Evolutionary conservation across 768 basidiomycete species (phyloP).

Genomic region (Russula ochroleuca): DNA sequence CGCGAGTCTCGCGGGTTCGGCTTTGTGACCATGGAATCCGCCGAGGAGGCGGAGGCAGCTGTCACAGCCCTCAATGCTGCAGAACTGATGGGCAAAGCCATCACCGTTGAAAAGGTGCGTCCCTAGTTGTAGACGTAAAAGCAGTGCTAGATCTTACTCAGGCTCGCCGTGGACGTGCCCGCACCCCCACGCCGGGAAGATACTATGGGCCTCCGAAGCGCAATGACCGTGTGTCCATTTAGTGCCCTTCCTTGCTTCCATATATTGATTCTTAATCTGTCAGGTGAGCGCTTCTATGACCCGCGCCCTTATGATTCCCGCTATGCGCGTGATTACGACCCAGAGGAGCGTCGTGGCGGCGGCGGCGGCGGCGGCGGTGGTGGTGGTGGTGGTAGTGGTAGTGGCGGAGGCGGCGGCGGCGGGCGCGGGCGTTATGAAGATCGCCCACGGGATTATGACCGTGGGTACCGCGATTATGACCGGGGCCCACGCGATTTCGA

Average conservation of each 20-base stretch:
- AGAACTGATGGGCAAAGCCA: conserved; percentile 81
- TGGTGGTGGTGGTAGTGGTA: conserved; percentile 39
- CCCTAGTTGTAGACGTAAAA: too few species aligned
- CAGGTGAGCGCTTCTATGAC: conserved; percentile 85
- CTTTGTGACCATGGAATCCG: conserved; percentile 82
- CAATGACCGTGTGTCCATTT: conserved; percentile 45
- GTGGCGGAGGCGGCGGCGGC: conserved; percentile 32
- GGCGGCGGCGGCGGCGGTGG: conserved; percentile 30
- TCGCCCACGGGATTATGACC: conserved; percentile 35
- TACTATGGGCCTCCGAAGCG: conserved; percentile 94
- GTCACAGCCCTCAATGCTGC: conserved; percentile 79
- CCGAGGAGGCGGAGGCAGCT: conserved; percentile 88
- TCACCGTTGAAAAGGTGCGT: conserved; percentile 83
- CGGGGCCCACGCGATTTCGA: conserved; percentile 26
- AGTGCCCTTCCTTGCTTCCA: not conserved
- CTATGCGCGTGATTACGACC: conserved; percentile 65
- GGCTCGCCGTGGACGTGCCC: conserved; percentile 86
- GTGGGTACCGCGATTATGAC: conserved; percentile 32
- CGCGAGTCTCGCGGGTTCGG: conserved; percentile 78
- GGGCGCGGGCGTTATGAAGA: conserved; percentile 41
- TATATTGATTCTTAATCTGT: conserved; percentile 8
- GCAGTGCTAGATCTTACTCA: conserved; percentile 30
- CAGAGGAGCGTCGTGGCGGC: conserved; percentile 41
- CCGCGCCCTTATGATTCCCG: conserved; percentile 89
- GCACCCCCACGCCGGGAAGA: conserved; percentile 89